Percentiles rank a stretch among this genome's conserved stretches.
Conservation (phyloP, 495 filamentous ascomycete species). For the Physcia stellaris region DNA sequence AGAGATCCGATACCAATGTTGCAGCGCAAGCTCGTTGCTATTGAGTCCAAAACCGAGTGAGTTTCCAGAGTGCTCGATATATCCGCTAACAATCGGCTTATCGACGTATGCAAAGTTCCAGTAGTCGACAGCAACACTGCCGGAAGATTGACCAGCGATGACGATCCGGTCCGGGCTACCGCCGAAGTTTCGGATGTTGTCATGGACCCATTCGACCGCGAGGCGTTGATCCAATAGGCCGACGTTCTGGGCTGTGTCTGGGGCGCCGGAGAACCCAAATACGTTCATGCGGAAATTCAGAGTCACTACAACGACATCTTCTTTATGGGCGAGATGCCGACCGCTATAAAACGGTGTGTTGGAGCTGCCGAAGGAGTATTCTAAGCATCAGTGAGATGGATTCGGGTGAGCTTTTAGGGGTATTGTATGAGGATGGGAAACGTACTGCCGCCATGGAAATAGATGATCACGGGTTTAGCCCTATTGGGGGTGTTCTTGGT, state of each 20-base stretch:
- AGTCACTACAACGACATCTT: slow-evolving; percentile 32
- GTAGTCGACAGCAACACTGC: slow-evolving; percentile 33
- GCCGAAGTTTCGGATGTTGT: slow-evolving; percentile 45
- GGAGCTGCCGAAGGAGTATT: slow-evolving; percentile 16
- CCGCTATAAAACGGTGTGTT: slow-evolving; percentile 30
- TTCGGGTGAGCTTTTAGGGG: too few relatives aligned
- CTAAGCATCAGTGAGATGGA: too few relatives aligned
- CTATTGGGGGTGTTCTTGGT: slow-evolving; percentile 12
- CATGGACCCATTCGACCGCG: slow-evolving; percentile 42
- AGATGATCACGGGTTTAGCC: slow-evolving; percentile 2
- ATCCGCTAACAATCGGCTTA: slow-evolving; percentile 26
- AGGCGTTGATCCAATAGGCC: slow-evolving; percentile 32
- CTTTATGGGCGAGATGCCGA: slow-evolving; percentile 19
- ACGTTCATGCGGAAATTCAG: slow-evolving; percentile 36
- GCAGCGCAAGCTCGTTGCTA: slow-evolving; percentile 8
- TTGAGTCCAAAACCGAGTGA: slow-evolving; percentile 30
- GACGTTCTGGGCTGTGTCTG: slow-evolving; percentile 24
- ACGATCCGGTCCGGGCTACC: slow-evolving; percentile 39
- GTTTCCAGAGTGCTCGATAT: slow-evolving; percentile 43
- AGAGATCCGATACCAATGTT: background rate
- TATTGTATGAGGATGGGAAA: too few relatives aligned
- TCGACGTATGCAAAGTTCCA: slow-evolving; percentile 32
- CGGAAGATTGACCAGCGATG: slow-evolving; percentile 41
- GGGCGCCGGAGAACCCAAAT: slow-evolving; percentile 37
- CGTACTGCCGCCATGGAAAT: slow-evolving; percentile 17